Percentiles rank a stretch among this genome's conserved stretches.
These are phyloP conservation scores for Cyclanthera cordifolia DNA, from an alignment of 306 rosid species.

Conservation along the genomic window DNA sequence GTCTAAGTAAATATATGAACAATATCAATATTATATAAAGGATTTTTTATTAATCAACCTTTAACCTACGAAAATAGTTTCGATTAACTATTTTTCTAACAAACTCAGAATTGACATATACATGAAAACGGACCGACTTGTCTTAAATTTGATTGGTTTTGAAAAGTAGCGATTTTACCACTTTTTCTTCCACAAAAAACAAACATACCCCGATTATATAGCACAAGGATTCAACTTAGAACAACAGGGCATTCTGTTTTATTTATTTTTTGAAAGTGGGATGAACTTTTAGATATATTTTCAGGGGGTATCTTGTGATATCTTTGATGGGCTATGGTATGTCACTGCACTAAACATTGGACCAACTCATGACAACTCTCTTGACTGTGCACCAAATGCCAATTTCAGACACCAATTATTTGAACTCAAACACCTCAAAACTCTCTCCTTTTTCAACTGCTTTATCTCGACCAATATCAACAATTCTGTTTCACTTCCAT, in stretches of 20 bases:
- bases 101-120: too few species aligned
- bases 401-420: constrained; percentile 49
- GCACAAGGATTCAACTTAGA: background rate
- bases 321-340: constrained; percentile 70
- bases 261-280: too few species aligned
- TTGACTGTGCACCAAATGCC: constrained; percentile 36
- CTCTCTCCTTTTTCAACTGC: constrained; percentile 61
- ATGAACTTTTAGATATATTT: background rate
- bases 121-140: too few species aligned
- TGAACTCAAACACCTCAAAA: constrained; percentile 50
- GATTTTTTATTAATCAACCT: too few species aligned
- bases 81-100: too few species aligned
- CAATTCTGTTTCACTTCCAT: constrained; percentile 38
- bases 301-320: constrained; percentile 94
- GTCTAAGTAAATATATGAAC: too few species aligned
- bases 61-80: too few species aligned
- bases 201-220: too few species aligned
- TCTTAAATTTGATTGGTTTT: too few species aligned
- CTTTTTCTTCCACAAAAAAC: too few species aligned
- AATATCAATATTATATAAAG: too few species aligned
- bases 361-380: constrained; percentile 72
- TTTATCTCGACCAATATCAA: constrained; percentile 35
- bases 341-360: constrained; percentile 64
- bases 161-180: too few species aligned
- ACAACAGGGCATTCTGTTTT: background rate